Evolutionary conservation across 306 rosid species (phyloP).

Genomic region (Adenanthera pavonina): DNA sequence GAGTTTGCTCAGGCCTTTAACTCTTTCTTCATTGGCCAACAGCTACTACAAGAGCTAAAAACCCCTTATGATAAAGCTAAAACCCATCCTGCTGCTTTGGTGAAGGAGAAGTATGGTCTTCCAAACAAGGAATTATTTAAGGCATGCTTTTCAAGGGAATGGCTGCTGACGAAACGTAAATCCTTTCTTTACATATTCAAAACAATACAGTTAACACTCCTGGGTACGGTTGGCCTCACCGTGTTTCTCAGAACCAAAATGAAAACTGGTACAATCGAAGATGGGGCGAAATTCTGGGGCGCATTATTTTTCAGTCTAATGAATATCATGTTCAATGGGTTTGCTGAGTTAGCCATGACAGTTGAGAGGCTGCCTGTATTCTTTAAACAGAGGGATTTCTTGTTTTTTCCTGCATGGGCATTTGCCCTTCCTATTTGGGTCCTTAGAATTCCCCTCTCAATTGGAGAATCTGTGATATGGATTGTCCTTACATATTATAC

Average conservation of each 20-base stretch:
- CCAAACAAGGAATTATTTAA: slow-evolving; percentile 62
- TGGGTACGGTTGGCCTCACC: slow-evolving; percentile 56
- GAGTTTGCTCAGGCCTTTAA: slow-evolving; percentile 53
- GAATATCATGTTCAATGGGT: slow-evolving; percentile 79
- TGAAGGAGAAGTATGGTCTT: slow-evolving; percentile 63
- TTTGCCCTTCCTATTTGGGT: slow-evolving; percentile 62
- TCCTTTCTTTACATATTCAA: slow-evolving; percentile 61
- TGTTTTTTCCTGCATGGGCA: slow-evolving; percentile 78
- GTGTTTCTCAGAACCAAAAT: slow-evolving; percentile 67
- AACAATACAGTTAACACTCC: slow-evolving; percentile 52
- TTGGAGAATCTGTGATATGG: slow-evolving; percentile 64
- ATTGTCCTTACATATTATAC: slow-evolving; percentile 63
- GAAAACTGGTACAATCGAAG: slow-evolving; percentile 53
- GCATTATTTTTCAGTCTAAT: slow-evolving; percentile 67
- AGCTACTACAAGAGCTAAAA: slow-evolving; percentile 44
- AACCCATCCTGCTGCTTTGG: slow-evolving; percentile 69
- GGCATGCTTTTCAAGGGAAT: slow-evolving; percentile 73
- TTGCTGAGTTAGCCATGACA: slow-evolving; percentile 66
- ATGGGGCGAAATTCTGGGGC: slow-evolving; percentile 56
- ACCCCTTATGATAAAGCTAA: slow-evolving; percentile 56
- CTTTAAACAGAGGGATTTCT: slow-evolving; percentile 65
- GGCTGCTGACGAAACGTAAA: slow-evolving; percentile 58
- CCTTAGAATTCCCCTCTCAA: slow-evolving; percentile 65
- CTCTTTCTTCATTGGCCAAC: slow-evolving; percentile 53
- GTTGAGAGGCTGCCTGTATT: slow-evolving; percentile 62